Base-by-base conservation (phyloP, 306 rosid species). In the Dalbergia cultrata region DNA sequence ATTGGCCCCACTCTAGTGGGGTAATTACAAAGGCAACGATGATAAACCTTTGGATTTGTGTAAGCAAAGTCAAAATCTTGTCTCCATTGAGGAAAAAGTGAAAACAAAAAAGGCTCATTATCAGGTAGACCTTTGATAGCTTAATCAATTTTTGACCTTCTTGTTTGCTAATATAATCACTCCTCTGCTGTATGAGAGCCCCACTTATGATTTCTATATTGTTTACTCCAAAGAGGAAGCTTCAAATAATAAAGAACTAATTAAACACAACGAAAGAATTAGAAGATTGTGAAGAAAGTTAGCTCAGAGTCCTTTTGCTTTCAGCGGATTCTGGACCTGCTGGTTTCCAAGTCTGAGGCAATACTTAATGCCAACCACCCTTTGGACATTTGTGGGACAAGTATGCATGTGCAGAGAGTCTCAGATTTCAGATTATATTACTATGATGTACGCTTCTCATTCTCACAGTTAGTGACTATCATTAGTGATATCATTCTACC, bases 321-420 rank as follows among this genome's bases (percentile, higher is more conserved):
- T 87, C 53, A 81, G 37, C 59, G 76, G 82, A 77, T 82, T 61
- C 45, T 41, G 88, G 78, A 59, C 58, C 52, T 70, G 79, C 74
- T 65, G 81, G 87, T 66, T 75, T 84, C 83, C 79, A 87, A 50
- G 84, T 78, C 64, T 61, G 72, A 84, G 69, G 77, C 81, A 75
- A 75, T 84, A 79, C 72, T 81, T 81, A 86, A 81, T 81, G 88
- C 86, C 80, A 87, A 78, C 86, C 22, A 75, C 80, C 63, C 50
- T 50, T 75, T 83, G 17, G 71, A 81, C 70, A 67, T 69, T 64
- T 82, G 82, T 79, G 77, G 86, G 90, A 78, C 86, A 70, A 49
- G 64, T 44, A 19, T 65, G 82, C 90, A 81, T 87, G 89, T 86
- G 89, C 89, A 73, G 45, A 35, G 45, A 70, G 33, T 74, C 57